Evolutionary conservation across 768 basidiomycete genomes (phyloP).

Genomic region (Galerina sulciceps): DNA sequence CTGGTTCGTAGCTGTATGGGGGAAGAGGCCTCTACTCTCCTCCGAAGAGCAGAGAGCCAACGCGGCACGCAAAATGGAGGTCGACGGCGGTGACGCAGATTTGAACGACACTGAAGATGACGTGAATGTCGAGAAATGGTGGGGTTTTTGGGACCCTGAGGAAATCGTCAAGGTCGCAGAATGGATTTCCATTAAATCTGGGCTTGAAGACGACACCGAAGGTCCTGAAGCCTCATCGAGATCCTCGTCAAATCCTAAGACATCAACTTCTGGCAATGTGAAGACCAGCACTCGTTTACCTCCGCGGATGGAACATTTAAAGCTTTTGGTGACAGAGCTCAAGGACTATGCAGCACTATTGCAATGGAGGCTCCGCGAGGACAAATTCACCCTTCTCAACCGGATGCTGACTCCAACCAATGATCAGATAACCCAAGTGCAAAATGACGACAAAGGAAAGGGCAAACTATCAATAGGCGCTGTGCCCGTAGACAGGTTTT

Average conservation of each 20-base stretch:
- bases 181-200: conserved; percentile 62
- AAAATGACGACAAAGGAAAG: conserved; percentile 6
- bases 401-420: conserved; percentile 2
- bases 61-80: conserved; percentile 6
- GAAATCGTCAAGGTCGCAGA: conserved; percentile 69
- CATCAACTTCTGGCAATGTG: conserved; percentile 11
- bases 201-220: conserved; percentile 38
- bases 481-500: not conserved
- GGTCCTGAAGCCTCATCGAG: conserved; percentile 8
- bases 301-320: conserved; percentile 31
- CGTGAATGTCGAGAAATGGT: conserved; percentile 62
- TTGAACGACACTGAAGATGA: conserved; percentile 34
- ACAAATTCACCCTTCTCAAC: conserved; percentile 32
- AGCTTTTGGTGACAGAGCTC: conserved; percentile 53
- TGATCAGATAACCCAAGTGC: not conserved
- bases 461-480: not conserved
- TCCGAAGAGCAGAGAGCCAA: conserved; percentile 8
- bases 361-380: conserved; percentile 54
- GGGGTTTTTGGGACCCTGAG: conserved; percentile 69
- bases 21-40: conserved; percentile 46
- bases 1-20: conserved; percentile 82
- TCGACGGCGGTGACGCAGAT: conserved; percentile 21
- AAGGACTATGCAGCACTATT: conserved; percentile 64
- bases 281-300: conserved; percentile 8
- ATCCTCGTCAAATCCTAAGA: conserved; percentile 16